A percentile compares a stretch with the other conserved stretches of the same genome.
These are phyloP conservation scores for Eucalyptus marginata DNA, from an alignment of 345 rosid genomes.

Conservation along the genomic window DNA sequence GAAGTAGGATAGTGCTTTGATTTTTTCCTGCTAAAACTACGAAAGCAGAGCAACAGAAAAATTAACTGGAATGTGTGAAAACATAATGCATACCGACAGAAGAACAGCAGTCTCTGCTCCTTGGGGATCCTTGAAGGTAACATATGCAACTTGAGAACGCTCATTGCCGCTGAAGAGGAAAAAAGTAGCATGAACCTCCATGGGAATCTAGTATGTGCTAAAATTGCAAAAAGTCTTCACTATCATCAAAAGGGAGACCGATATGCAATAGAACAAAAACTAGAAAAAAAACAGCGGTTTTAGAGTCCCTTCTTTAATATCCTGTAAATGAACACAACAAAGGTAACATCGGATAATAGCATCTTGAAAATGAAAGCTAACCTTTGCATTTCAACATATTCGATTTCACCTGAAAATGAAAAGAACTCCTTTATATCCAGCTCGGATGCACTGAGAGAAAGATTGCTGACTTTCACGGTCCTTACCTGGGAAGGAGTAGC, in stretches of 20 bases:
- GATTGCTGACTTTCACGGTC: slow-evolving; percentile 71
- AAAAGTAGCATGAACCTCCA: neutral
- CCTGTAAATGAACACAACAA: neutral
- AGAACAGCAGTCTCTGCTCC: slow-evolving; percentile 92
- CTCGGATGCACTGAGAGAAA: slow-evolving; percentile 63
- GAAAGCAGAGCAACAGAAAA: neutral
- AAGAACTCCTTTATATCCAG: slow-evolving; percentile 83
- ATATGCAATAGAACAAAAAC: neutral
- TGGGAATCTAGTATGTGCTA: neutral
- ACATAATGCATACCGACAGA: slow-evolving; percentile 42
- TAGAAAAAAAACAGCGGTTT: neutral
- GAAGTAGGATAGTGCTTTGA: neutral
- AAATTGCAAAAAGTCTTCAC: neutral
- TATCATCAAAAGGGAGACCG: no score
- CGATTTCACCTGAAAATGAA: slow-evolving; percentile 86
- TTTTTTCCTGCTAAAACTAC: neutral
- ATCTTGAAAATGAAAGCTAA: neutral
- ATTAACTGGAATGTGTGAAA: neutral
- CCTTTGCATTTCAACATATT: slow-evolving; percentile 56
- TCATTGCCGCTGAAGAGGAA: slow-evolving; percentile 32
- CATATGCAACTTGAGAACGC: slow-evolving; percentile 59
- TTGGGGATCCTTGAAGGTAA: slow-evolving; percentile 78
- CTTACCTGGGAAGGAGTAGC: slow-evolving; percentile 18
- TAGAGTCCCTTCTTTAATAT: neutral
- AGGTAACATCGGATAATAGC: neutral